These are phyloP conservation scores for Termitomyces sp. DNA, from an alignment of 768 basidiomycete genomes.

Conservation along the genomic window DNA sequence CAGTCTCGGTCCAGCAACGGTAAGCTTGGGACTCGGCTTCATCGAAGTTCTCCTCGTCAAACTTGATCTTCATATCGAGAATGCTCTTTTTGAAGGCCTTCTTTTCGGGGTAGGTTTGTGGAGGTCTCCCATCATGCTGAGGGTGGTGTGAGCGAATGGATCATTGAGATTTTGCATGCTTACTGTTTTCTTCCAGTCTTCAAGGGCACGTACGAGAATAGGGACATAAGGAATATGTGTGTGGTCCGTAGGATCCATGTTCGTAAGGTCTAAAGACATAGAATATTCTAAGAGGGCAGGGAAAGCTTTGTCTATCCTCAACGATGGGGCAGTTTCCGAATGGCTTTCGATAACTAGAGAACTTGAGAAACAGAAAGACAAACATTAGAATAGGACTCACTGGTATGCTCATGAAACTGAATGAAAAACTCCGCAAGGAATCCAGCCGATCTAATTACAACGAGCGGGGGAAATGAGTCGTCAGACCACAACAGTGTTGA, in stretches of 20 bases:
- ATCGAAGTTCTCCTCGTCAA: constrained; percentile 96
- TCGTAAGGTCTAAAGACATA: constrained; percentile 62
- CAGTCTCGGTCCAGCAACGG: constrained; percentile 62
- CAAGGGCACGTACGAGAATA: constrained; percentile 78
- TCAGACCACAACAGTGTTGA: constrained; percentile 68
- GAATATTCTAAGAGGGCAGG: constrained; percentile 76
- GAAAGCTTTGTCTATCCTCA: constrained; percentile 90
- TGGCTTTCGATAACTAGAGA: constrained; percentile 85
- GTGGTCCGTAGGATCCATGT: constrained; percentile 87
- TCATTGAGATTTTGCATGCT: constrained; percentile 18
- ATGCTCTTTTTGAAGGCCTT: constrained; percentile 73
- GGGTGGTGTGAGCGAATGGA: neutral
- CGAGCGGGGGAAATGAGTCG: constrained; percentile 57
- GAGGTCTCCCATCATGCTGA: constrained; percentile 67
- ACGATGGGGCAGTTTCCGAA: constrained; percentile 66
- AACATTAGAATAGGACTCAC: constrained; percentile 39
- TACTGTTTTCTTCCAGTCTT: constrained; percentile 80
- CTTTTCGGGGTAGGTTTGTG: constrained; percentile 60
- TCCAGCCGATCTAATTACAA: constrained; percentile 81
- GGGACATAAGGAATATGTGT: constrained; percentile 88
- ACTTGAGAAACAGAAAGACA: neutral
- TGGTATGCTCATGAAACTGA: constrained; percentile 85
- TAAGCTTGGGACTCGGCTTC: constrained; percentile 90
- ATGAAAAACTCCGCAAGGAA: constrained; percentile 88
- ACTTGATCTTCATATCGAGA: constrained; percentile 60